phyloP scores from a whole-genome alignment of 2,329 filamentous ascomycete species.

The Hypoxylon sp. region DNA sequence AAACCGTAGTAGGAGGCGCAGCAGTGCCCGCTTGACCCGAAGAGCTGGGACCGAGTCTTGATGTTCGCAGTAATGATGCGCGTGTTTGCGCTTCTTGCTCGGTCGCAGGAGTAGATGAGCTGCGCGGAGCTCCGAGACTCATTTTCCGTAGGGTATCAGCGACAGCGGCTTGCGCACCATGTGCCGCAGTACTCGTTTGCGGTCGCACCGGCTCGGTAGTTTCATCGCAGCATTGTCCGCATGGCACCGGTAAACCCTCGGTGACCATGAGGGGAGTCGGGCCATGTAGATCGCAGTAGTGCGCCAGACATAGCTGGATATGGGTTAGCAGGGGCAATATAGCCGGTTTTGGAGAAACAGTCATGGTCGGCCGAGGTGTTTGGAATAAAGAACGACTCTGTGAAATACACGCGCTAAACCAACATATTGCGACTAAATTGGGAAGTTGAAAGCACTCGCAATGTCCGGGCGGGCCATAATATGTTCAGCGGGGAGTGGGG shows the following conservation, averaged over 20 bases:
- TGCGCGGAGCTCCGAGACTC: constrained; percentile 60
- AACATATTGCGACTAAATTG: constrained; percentile 36
- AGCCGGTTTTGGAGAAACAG: constrained; percentile 44
- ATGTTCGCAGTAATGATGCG: constrained; percentile 60
- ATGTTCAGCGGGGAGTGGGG: constrained; percentile 43
- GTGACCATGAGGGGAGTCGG: constrained; percentile 80
- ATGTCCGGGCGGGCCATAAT: constrained; percentile 27
- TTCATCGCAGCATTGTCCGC: constrained; percentile 71
- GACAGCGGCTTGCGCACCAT: constrained; percentile 58
- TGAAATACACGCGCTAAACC: constrained; percentile 37
- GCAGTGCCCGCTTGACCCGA: constrained; percentile 24
- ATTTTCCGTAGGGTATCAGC: constrained; percentile 65
- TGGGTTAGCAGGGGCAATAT: constrained; percentile 58
- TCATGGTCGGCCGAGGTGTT: constrained; percentile 44
- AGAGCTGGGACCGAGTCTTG: constrained; percentile 48
- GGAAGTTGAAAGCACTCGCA: constrained; percentile 21
- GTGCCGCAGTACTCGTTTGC: constrained; percentile 59
- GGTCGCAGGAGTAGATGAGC: constrained; percentile 61
- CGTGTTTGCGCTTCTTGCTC: constrained; percentile 63
- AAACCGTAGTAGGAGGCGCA: constrained; percentile 54
- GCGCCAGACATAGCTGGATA: constrained; percentile 76
- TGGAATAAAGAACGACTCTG: constrained; percentile 21
- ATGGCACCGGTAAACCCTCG: constrained; percentile 74
- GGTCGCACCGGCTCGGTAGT: constrained; percentile 56
- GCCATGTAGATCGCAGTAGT: constrained; percentile 79